Conservation (phyloP, 257 asterid genomes). For the Plantago major region DNA sequence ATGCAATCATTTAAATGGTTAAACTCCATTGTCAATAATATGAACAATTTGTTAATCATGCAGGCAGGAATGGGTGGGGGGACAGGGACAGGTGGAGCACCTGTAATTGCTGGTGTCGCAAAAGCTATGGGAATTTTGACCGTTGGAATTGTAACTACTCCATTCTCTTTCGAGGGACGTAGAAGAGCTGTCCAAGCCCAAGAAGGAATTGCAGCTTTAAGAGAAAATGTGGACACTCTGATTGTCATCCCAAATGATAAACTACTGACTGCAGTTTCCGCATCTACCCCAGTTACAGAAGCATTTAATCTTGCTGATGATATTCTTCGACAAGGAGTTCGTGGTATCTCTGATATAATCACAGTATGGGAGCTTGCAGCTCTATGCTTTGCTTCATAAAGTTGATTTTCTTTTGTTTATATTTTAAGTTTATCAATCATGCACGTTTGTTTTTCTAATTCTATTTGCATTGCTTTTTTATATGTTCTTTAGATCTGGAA, state of each 20-base stretch:
- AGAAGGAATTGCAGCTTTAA: slow-evolving; percentile 91
- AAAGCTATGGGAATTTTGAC: slow-evolving; percentile 92
- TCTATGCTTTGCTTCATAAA: slow-evolving; percentile 4
- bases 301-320: slow-evolving; percentile 98
- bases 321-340: slow-evolving; percentile 94
- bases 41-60: slow-evolving; percentile 2
- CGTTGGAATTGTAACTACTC: slow-evolving; percentile 92
- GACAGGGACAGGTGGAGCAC: slow-evolving; percentile 97
- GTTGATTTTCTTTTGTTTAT: slow-evolving; percentile 7
- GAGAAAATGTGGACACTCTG: slow-evolving; percentile 92
- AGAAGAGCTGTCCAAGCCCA: slow-evolving; percentile 95
- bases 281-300: slow-evolving; percentile 95
- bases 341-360: slow-evolving; percentile 94
- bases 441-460: not conserved
- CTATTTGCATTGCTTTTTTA: not conserved
- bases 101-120: slow-evolving; percentile 84
- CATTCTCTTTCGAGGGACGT: slow-evolving; percentile 95
- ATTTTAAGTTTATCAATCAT: not conserved
- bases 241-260: slow-evolving; percentile 95
- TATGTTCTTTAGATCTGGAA: not conserved
- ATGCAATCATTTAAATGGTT: not conserved
- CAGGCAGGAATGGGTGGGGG: slow-evolving; percentile 99
- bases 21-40: not conserved
- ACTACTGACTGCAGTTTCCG: slow-evolving; percentile 79
- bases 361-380: slow-evolving; percentile 42